These are phyloP conservation scores for Aspergillus avenaceus DNA, from an alignment of 495 filamentous ascomycete species.

Conservation along the genomic window DNA sequence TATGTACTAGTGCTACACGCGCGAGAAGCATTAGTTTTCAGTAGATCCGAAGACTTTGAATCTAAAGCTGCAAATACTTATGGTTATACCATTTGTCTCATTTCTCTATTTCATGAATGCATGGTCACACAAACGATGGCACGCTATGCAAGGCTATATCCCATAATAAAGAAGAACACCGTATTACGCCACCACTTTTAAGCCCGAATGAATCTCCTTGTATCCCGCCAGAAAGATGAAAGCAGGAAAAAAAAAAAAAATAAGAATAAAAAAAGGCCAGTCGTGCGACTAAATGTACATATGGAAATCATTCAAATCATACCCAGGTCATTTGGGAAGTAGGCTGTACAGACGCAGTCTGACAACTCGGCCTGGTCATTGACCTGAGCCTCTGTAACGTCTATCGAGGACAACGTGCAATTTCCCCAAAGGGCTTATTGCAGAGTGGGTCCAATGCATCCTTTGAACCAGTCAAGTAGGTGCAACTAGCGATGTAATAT, in stretches of 20 bases:
- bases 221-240: background rate
- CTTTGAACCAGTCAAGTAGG: background rate
- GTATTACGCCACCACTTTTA: background rate
- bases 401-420: background rate
- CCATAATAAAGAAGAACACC: background rate
- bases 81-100: too few species aligned
- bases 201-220: background rate
- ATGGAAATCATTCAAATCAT: constrained; percentile 4
- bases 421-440: background rate
- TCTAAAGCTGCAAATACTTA: background rate
- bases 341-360: background rate
- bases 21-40: too few species aligned
- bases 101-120: constrained; percentile 1
- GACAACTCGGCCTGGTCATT: background rate
- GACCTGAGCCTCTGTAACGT: background rate
- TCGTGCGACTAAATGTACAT: constrained; percentile 7
- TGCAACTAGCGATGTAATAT: background rate
- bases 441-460: background rate
- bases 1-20: too few species aligned
- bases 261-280: too few species aligned
- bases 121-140: constrained; percentile 1
- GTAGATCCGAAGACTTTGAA: too few species aligned
- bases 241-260: background rate
- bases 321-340: background rate
- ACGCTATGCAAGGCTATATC: constrained; percentile 10